Evolutionary conservation across 2,329 filamentous ascomycete species (phyloP).

Genomic region (Nothomitra cinnamomea): DNA sequence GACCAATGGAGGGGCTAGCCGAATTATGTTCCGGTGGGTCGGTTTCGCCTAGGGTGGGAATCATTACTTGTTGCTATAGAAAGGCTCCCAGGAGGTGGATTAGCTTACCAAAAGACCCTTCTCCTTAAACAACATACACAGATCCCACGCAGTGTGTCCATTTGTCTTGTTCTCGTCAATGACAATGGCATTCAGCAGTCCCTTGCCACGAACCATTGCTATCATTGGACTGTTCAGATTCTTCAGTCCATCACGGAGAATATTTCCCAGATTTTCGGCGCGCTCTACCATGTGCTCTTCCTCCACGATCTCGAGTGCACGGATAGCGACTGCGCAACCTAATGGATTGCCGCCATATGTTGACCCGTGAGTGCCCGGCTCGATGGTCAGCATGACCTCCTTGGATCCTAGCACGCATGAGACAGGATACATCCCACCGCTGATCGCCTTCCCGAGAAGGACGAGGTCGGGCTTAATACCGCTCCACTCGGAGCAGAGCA

Average conservation of each 20-base stretch:
- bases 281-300: constrained; percentile 78
- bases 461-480: constrained; percentile 92
- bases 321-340: constrained; percentile 87
- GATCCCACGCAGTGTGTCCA: constrained; percentile 84
- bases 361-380: constrained; percentile 91
- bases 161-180: constrained; percentile 80
- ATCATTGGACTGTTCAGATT: constrained; percentile 69
- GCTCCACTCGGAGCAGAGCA: constrained; percentile 89
- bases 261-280: constrained; percentile 61
- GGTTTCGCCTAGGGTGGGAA: constrained; percentile 62
- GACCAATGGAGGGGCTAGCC: constrained; percentile 87
- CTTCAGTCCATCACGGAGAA: constrained; percentile 65
- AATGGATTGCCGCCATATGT: constrained; percentile 98
- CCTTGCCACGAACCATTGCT: constrained; percentile 73
- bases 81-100: constrained; percentile 8
- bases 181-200: constrained; percentile 84
- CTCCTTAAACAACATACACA: constrained; percentile 87
- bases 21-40: constrained; percentile 96
- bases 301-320: constrained; percentile 81
- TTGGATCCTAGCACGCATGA: constrained; percentile 76
- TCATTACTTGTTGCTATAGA: constrained; percentile 11
- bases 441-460: constrained; percentile 91
- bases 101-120: constrained; percentile 75
- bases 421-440: constrained; percentile 97
- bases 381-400: constrained; percentile 88